Base-by-base conservation (phyloP, 176 grass and related monocot species). In the Triticum turgidum region DNA sequence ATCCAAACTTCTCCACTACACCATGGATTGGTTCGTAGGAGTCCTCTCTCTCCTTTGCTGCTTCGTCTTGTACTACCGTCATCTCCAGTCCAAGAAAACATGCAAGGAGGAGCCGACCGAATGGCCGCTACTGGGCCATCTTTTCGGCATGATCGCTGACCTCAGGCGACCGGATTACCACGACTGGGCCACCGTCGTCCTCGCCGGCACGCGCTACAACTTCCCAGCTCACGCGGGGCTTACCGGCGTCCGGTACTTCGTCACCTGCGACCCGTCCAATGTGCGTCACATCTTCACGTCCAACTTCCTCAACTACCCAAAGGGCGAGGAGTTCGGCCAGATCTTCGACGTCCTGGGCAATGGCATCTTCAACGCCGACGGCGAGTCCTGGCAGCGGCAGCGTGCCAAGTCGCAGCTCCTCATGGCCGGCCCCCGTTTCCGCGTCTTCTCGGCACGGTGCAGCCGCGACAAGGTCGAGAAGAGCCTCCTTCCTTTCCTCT, bases 231-330 rank as follows among this genome's bases (percentile, higher is more conserved):
- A 47, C 9, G 87, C 71, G 0, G 82, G 89, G 12, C 20, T 42
- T 39, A 76, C 45, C 38, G 83, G 83, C 56, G 9, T 90, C 21
- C 24, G 69, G 15, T 87, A 51, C 12, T 58, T 91, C 27, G 4
- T 84, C 62, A 94, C 92, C 24, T 81, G 80, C 65, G 89, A 94
- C 68, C 92, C 92, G 4, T 27, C 87, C 79, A 89, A 91, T 76
- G 78, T 94, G 22, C 86, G 82, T 11, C 89, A 94, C 73, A 72
- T 94, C 84, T 92, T 94, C 87, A 89, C 64, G 21, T 80, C 84
- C 85, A 87, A 89, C 84, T 94, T 94, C 87, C 15, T 33, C 11
- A 91, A 94, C 65, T 94, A 92, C 65, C 89, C 92, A 20, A 94
- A 94, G 20, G 92, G 92, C 9, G 77, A 83, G 3, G 92, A 94